A percentile compares a stretch with the other conserved stretches of the same genome.
Evolutionary conservation across 257 asterid species (phyloP).

Genomic region (Solanum bulbocastanum): DNA sequence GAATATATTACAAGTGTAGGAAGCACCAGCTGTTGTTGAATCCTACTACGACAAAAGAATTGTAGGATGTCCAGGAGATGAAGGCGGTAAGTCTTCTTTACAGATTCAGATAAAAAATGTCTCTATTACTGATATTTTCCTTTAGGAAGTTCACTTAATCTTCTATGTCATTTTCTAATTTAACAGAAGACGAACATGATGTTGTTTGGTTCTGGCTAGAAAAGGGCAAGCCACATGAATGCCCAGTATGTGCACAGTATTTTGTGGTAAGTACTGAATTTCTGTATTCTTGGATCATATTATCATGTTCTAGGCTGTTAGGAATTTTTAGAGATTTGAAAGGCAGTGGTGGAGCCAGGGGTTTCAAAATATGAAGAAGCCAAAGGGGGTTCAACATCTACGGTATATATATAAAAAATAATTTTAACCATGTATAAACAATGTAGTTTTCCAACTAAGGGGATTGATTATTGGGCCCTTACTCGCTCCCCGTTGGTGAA

Average conservation of each 20-base stretch:
- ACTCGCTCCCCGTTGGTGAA: background rate
- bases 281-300: background rate
- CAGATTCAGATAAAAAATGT: constrained; percentile 1
- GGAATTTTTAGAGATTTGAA: background rate
- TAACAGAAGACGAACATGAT: constrained; percentile 93
- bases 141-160: background rate
- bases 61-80: constrained; percentile 93
- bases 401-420: too few species aligned
- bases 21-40: constrained; percentile 70
- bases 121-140: background rate
- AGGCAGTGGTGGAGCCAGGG: background rate
- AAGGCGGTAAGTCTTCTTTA: constrained; percentile 55
- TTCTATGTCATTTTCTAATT: background rate
- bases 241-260: constrained; percentile 92
- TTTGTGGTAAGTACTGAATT: constrained; percentile 58
- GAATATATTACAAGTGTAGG: constrained; percentile 29
- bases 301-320: background rate
- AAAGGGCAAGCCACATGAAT: constrained; percentile 89
- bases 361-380: background rate
- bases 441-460: background rate
- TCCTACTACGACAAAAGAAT: constrained; percentile 73
- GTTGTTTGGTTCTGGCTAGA: constrained; percentile 99
- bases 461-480: background rate
- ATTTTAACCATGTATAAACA: background rate
- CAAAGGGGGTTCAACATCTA: background rate